Evolutionary conservation across 2,329 filamentous ascomycete genomes (phyloP), one percentile per base, ranked within the genome.

Genomic region (Pyrenochaeta sp.): DNA sequence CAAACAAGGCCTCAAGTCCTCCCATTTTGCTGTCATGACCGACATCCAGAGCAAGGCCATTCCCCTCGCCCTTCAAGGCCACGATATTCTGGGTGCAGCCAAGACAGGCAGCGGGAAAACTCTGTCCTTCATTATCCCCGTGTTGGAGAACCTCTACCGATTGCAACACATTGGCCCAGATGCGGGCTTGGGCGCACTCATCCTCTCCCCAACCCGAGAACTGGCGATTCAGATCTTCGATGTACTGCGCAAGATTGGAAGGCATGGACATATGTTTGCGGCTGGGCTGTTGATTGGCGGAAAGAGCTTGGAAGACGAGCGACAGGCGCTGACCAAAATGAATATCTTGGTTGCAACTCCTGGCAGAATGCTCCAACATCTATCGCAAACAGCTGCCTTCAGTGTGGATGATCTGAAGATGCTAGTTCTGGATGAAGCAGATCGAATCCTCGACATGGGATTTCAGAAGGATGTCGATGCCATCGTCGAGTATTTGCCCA

Each of bases 81-180:
- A 79, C 45, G 94, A 99, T 69, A 89, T 99, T 27, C 84, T 99
- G 27, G 94, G 92, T 28, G 94, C 94, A 4, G 94, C 94, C 27
- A 96, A 96, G 74, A 97, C 93, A 0, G 93, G 93, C 37, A 95
- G 89, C 67, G 93, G 93, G 65, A 97, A 97, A 77, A 97, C 93
- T 0, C 79, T 99, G 17, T 90, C 94, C 0, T 99, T 99, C 69
- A 75, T 99, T 6, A 77, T 97, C 2, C 94, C 94, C 1, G 87
- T 97, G 0, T 81, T 99, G 35, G 94, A 99, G 72, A 95, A 93
- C 62, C 81, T 99, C 3, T 94, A 96, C 71, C 86, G 91, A 37
- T 84, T 86, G 42, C 89, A 87, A 80, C 96, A 92, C 86, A 89
- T 94, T 11, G 89, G 96, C 61, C 81, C 86, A 59, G 94, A 99